Evolutionary conservation across 2,329 filamentous ascomycete genomes (phyloP).

Genomic region (Massarina eburnea): DNA sequence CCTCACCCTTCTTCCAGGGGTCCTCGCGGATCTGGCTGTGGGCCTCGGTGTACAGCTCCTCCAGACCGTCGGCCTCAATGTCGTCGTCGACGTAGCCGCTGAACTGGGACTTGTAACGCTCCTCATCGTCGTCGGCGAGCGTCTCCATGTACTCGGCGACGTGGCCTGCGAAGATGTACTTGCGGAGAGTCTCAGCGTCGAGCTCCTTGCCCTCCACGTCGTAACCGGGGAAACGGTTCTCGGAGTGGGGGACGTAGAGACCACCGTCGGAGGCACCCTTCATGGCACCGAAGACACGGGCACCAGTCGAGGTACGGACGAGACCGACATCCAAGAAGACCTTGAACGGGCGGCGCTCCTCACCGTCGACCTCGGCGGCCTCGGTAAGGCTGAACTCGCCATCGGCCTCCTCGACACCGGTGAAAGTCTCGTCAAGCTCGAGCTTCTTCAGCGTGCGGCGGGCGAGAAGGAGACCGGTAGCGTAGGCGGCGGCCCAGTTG

Average conservation of each 20-base stretch:
- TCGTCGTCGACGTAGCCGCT: conserved; percentile 96
- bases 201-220: conserved; percentile 98
- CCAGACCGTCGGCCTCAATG: conserved; percentile 91
- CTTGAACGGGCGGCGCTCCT: conserved; percentile 97
- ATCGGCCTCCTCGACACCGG: conserved; percentile 93
- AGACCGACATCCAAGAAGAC: conserved; percentile 98
- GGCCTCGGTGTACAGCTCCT: conserved; percentile 94
- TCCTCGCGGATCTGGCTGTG: conserved; percentile 97
- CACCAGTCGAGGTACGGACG: conserved; percentile 94
- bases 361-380: conserved; percentile 87
- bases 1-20: conserved; percentile 88
- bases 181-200: conserved; percentile 93
- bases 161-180: conserved; percentile 99
- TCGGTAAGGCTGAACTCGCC: conserved; percentile 97
- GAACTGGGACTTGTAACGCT: conserved; percentile 99
- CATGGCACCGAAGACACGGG: conserved; percentile 98
- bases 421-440: conserved; percentile 87
- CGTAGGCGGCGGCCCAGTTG: conserved; percentile 99
- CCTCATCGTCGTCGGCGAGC: conserved; percentile 98
- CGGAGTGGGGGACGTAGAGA: conserved; percentile 94
- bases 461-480: conserved; percentile 93
- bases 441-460: conserved; percentile 98
- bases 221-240: conserved; percentile 99
- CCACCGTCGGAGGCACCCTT: conserved; percentile 99
- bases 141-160: conserved; percentile 99